Base-by-base conservation (phyloP, 108 stramenopile species). In the Skeletonema menzelii region DNA sequence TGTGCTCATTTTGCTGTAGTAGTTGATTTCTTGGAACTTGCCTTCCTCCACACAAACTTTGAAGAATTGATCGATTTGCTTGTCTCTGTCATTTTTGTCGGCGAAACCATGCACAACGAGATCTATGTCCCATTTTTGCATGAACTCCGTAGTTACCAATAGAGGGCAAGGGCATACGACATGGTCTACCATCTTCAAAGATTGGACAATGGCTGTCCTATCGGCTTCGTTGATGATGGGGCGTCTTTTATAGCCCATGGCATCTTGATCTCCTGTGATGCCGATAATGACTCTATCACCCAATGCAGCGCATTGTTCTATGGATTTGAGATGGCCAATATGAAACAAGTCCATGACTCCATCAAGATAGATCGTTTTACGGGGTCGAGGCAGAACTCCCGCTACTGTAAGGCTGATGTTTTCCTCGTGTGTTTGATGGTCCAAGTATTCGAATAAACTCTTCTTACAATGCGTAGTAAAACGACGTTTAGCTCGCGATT, bases 301-400 rank as follows among this genome's bases (percentile, higher is more conserved):
- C 0, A 88, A 27, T 19, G 34, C 59, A 2, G 74, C 69, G 72
- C 87, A 88, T 59, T 91, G 84, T 53, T 78, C 62, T 63, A 91
- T 91, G 8, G 90, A 87, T 56, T 82, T 64, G 13, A 91, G 75
- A 69, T 91, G 90, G 6, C 90, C 90, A 20, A 91, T 77, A 63
- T 91, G 90, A 76, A 91, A 91, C n/a, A 91, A 28, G 68, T 91
- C 90, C 56, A 91, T 88, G 13, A 91, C 86, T 10, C 90, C 90
- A 67, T 91, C 90, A 84, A 91, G 85, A 57, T 91, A 91, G 1
- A 91, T 53, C 1, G 87, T 88, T 58, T 75, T 66, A 19, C 37
- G 27, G 11, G 83, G 82, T 15, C 79, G 19, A n/a, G 22, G 15
- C 19, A 53, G 10, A 17, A 69, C 56, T 59, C 56, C 56, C 7